Conservation (phyloP, 1,284 basidiomycete species). For the Cryptococcus sp. region DNA sequence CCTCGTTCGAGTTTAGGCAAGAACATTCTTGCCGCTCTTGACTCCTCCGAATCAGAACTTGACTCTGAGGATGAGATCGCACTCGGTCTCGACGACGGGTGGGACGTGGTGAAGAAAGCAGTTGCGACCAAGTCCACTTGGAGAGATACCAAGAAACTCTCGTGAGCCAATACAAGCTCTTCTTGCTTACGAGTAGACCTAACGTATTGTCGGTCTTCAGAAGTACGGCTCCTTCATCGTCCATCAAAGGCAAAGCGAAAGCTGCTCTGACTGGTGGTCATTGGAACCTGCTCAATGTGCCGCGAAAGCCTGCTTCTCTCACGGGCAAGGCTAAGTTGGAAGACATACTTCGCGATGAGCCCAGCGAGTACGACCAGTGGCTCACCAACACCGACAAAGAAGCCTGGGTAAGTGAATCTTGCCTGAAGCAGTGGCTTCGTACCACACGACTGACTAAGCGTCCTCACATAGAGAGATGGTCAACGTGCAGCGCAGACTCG, state of each 20-base stretch:
- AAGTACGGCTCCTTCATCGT: background rate
- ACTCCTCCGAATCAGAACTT: slow-evolving; percentile 22
- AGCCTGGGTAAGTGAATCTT: slow-evolving; percentile 31
- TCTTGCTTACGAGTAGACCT: background rate
- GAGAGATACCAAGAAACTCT: slow-evolving; percentile 11
- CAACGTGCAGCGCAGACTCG: slow-evolving; percentile 25
- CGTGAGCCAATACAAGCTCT: background rate
- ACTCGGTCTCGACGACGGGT: slow-evolving; percentile 15
- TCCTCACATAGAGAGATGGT: slow-evolving; percentile 22
- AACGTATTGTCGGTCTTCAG: background rate
- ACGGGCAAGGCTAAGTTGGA: slow-evolving; percentile 4
- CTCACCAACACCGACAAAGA: slow-evolving; percentile 37
- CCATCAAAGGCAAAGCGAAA: background rate
- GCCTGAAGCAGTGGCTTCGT: too few relatives aligned
- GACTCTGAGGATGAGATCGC: slow-evolving; percentile 42
- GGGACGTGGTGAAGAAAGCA: slow-evolving; percentile 9
- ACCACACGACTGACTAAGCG: background rate
- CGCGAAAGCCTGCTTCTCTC: slow-evolving; percentile 7
- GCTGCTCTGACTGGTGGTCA: background rate
- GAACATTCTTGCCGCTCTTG: slow-evolving; percentile 26
- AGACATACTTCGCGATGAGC: slow-evolving; percentile 27
- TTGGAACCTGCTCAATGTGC: slow-evolving; percentile 3
- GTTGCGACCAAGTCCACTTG: slow-evolving; percentile 6
- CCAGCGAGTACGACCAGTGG: slow-evolving; percentile 34
- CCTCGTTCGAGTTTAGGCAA: slow-evolving; percentile 23